phyloP scores from a whole-genome alignment of 805 yeast species.

The Nakazawaea wickerhamii region DNA sequence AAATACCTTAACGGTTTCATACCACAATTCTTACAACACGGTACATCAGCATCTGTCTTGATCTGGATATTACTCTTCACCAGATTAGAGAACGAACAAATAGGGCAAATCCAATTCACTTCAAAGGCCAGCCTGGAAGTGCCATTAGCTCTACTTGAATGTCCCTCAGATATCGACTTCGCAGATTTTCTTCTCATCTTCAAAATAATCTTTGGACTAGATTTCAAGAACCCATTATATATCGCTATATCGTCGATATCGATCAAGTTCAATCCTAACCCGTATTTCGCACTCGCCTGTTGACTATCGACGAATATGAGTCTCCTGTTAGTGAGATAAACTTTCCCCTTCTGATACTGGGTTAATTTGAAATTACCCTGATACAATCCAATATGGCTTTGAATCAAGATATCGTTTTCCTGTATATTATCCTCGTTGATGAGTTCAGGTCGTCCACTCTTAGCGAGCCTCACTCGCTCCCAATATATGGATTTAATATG shows the following conservation, averaged over 20 bases:
- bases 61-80: constrained; percentile 19
- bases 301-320: constrained; percentile 65
- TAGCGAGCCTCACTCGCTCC: constrained; percentile 19
- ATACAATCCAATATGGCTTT: constrained; percentile 64
- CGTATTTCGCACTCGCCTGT: constrained; percentile 9
- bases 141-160: constrained; percentile 7
- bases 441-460: constrained; percentile 28
- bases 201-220: constrained; percentile 69
- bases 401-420: constrained; percentile 51
- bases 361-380: constrained; percentile 65
- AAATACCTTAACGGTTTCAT: constrained; percentile 36
- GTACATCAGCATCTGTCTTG: constrained; percentile 23
- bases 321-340: constrained; percentile 70
- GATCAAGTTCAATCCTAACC: constrained; percentile 15
- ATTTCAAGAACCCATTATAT: constrained; percentile 56
- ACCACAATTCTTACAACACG: constrained; percentile 60
- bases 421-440: constrained; percentile 6
- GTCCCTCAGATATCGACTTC: constrained; percentile 19
- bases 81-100: constrained; percentile 69
- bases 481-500: constrained; percentile 15
- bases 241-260: constrained; percentile 19
- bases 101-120: constrained; percentile 76
- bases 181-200: constrained; percentile 14
- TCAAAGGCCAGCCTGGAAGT: not conserved
- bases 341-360: constrained; percentile 66